These are phyloP conservation scores for Aspergillus coremiiformis DNA, from an alignment of 495 filamentous ascomycete genomes.

Conservation along the genomic window DNA sequence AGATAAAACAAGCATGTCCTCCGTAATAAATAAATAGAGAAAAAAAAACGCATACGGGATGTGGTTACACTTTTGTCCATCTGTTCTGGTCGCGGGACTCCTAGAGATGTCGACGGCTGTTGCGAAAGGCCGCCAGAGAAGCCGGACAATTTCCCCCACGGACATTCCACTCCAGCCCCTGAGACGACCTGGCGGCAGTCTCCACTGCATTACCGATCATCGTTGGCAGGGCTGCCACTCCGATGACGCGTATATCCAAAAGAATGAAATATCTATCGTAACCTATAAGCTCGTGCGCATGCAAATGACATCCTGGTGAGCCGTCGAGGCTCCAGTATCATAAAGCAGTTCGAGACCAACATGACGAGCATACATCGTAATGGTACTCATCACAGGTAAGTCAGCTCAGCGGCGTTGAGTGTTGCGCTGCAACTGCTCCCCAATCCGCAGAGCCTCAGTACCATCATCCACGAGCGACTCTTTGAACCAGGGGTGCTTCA, in stretches of 20 bases:
- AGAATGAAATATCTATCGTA: conserved; percentile 26
- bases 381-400: neutral
- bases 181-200: neutral
- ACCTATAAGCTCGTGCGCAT: conserved; percentile 18
- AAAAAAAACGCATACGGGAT: neutral
- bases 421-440: conserved; percentile 28
- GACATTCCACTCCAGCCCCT: neutral
- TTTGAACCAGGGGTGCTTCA: conserved; percentile 92
- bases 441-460: conserved; percentile 80
- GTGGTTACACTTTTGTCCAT: neutral
- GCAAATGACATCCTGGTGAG: conserved; percentile 2
- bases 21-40: neutral
- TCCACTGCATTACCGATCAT: conserved; percentile 4
- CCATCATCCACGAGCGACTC: conserved; percentile 83
- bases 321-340: conserved; percentile 6
- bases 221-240: conserved; percentile 19
- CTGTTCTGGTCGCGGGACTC: neutral
- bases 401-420: conserved; percentile 15
- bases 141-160: neutral
- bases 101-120: neutral
- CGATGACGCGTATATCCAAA: conserved; percentile 30
- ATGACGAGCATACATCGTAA: neutral
- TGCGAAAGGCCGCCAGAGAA: neutral
- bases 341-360: neutral
- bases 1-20: neutral